These are phyloP conservation scores for Candida stauntonica DNA, from an alignment of 805 yeast species.

Conservation along the genomic window DNA sequence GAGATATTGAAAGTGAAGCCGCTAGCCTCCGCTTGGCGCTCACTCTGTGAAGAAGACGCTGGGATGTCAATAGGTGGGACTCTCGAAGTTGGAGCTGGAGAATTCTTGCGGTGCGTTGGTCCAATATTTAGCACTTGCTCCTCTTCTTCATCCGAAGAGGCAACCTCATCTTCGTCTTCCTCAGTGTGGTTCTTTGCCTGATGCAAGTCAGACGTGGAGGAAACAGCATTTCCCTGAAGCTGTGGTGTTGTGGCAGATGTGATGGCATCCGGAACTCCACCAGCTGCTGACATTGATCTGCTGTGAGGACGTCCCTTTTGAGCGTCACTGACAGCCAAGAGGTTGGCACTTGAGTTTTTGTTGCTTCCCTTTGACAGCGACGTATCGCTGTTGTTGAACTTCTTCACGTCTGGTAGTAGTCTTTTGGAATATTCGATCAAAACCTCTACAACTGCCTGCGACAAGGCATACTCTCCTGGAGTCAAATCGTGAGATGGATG, in stretches of 20 bases:
- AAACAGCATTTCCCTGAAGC: constrained; percentile 2
- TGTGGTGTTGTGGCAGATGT: constrained; percentile 9
- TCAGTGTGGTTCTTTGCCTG: constrained; percentile 9
- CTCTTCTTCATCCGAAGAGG: constrained; percentile 7
- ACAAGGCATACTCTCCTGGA: constrained; percentile 85
- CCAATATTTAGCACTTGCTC: neutral
- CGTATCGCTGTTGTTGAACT: constrained; percentile 11
- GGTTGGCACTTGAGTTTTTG: constrained; percentile 17
- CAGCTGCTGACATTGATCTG: constrained; percentile 43
- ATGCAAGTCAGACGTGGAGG: constrained; percentile 10
- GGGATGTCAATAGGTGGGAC: constrained; percentile 14
- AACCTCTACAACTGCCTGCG: constrained; percentile 83
- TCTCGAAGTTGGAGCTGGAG: neutral
- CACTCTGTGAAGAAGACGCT: no score
- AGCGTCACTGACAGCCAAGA: constrained; percentile 16
- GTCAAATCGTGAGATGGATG: constrained; percentile 91
- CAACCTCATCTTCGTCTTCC: constrained; percentile 11
- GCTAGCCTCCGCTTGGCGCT: no score
- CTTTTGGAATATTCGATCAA: constrained; percentile 81
- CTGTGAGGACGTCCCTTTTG: constrained; percentile 30
- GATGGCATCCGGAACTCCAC: constrained; percentile 36
- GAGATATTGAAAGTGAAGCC: neutral
- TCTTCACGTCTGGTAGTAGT: constrained; percentile 55
- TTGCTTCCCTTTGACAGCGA: constrained; percentile 3
- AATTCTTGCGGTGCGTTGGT: neutral